Evolutionary conservation across 75 land plant species (phyloP).

Genomic region (Pinus albicaulis): DNA sequence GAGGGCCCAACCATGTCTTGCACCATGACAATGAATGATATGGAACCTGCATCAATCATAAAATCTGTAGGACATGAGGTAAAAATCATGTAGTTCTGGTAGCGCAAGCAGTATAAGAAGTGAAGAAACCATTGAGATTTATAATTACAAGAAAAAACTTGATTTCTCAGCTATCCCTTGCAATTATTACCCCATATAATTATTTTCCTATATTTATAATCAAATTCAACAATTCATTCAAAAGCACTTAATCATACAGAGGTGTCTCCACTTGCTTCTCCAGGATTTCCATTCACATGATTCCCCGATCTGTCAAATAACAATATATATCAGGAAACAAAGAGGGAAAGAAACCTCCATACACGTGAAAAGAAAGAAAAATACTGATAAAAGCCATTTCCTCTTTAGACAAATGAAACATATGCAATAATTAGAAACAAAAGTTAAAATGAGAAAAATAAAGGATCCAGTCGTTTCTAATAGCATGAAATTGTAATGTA

Average conservation of each 20-base stretch:
- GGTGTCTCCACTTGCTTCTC: conserved; percentile 78
- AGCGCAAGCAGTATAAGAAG: background rate
- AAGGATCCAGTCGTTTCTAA: background rate
- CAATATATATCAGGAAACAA: background rate
- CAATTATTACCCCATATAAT: no score
- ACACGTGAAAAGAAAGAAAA: background rate
- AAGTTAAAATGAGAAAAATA: background rate
- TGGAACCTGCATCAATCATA: conserved; percentile 66
- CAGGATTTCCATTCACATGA: conserved; percentile 61
- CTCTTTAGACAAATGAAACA: background rate
- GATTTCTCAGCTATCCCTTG: no score
- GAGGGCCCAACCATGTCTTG: conserved; percentile 91
- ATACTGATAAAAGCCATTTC: background rate
- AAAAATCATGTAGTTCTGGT: background rate
- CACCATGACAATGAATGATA: conserved; percentile 98
- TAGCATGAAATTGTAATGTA: background rate
- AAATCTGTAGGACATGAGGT: background rate
- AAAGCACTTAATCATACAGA: conserved; percentile 52
- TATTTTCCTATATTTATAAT: no score
- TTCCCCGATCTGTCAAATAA: conserved; percentile 73
- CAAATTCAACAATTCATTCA: background rate
- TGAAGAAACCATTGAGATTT: background rate
- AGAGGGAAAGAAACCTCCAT: background rate
- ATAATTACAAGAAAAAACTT: no score
- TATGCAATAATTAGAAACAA: background rate